A percentile compares a stretch with the other conserved stretches of the same genome.
These are phyloP conservation scores for Penicillium paradoxum DNA, from an alignment of 495 filamentous ascomycete species.

Conservation along the genomic window DNA sequence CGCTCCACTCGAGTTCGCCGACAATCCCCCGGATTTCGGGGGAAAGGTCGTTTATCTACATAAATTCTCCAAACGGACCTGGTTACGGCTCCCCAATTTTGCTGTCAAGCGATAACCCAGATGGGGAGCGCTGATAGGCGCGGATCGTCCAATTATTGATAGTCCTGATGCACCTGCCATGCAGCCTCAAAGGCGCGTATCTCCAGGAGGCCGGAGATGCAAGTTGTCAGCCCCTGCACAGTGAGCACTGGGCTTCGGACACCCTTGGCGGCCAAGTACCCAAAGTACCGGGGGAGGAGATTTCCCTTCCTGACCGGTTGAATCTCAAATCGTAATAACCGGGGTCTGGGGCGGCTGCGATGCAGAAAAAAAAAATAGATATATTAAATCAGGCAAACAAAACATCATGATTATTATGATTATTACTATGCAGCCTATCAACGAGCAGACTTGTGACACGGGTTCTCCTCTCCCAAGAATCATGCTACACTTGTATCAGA, in stretches of 20 bases:
- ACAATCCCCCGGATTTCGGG: conserved; percentile 10
- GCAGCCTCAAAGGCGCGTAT: conserved; percentile 22
- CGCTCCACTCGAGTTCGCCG: conserved; percentile 7
- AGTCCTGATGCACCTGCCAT: conserved; percentile 10
- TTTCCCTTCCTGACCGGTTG: not conserved
- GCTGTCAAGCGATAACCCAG: no score
- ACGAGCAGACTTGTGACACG: no score
- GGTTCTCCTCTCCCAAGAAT: no score
- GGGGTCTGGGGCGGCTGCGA: conserved; percentile 1
- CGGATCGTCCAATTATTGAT: conserved; percentile 22
- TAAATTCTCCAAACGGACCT: conserved; percentile 7
- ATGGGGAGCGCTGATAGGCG: conserved; percentile 20
- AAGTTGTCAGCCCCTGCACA: conserved; percentile 5
- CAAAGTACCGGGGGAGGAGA: not conserved
- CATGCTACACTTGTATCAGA: no score
- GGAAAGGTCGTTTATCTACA: no score
- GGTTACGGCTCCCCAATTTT: not conserved
- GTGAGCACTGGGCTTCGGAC: not conserved
- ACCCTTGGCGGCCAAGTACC: not conserved
- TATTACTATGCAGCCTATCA: no score
- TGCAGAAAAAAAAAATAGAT: not conserved
- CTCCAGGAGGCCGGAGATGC: conserved; percentile 7
- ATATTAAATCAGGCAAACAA: no score
- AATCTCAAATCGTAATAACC: not conserved
- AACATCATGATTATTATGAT: no score